Percentiles rank a stretch among this genome's conserved stretches.
Conservation (phyloP, 2,329 filamentous ascomycete species). For the Tolypocladium cylindrosporum region DNA sequence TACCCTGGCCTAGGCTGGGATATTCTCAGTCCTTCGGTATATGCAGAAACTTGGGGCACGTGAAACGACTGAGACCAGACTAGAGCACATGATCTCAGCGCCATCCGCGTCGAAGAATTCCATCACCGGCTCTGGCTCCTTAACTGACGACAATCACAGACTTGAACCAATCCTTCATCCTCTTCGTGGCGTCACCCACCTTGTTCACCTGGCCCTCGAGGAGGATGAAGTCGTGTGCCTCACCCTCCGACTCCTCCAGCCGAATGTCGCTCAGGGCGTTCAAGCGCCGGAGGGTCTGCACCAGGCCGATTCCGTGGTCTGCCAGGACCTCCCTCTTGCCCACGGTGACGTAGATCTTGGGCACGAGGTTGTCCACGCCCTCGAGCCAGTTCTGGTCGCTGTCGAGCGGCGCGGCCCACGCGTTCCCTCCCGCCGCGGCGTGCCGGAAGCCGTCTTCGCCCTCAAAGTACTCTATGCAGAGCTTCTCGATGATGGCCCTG, state of each 20-base stretch:
- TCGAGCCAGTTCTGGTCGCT: slow-evolving; percentile 16
- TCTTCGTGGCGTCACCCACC: slow-evolving; percentile 16
- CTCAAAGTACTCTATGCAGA: slow-evolving; percentile 5
- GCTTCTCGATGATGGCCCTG: slow-evolving; percentile 1
- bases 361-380: slow-evolving; percentile 11
- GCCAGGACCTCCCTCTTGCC: slow-evolving; percentile 20
- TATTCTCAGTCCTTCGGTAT: too few relatives aligned
- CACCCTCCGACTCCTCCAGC: slow-evolving; percentile 16
- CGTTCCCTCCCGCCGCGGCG: slow-evolving; percentile 4
- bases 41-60: too few relatives aligned
- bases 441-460: slow-evolving; percentile 5
- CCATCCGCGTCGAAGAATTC: too few relatives aligned
- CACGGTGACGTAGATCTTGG: slow-evolving; percentile 20
- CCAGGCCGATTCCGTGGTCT: slow-evolving; percentile 17
- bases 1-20: too few relatives aligned
- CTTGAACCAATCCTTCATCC: slow-evolving; percentile 22
- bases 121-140: too few relatives aligned
- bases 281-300: slow-evolving; percentile 10
- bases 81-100: too few relatives aligned
- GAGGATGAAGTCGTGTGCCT: slow-evolving; percentile 23
- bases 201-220: slow-evolving; percentile 14
- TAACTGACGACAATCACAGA: slow-evolving; percentile 1
- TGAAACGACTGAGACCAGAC: too few relatives aligned
- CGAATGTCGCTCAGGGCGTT: slow-evolving; percentile 13
- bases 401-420: slow-evolving; percentile 19